phyloP scores from a whole-genome alignment of 2,329 filamentous ascomycete genomes.

The Hypoxylon sp. region DNA sequence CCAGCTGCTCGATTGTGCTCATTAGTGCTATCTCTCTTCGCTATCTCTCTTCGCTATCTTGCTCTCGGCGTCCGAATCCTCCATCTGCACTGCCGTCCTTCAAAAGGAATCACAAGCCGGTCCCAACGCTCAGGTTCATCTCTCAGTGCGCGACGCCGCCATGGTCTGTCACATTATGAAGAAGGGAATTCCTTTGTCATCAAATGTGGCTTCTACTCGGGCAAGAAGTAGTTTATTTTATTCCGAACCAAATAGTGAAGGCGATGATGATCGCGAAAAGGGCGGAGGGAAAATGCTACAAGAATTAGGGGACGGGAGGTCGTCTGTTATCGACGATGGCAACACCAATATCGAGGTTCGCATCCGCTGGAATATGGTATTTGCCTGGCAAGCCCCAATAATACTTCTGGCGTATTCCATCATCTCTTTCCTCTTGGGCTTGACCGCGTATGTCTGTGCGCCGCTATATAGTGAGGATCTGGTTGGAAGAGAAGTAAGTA shows the following conservation, averaged over 20 bases:
- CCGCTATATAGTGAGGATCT: constrained; percentile 46
- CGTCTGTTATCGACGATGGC: background rate
- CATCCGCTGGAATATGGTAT: constrained; percentile 53
- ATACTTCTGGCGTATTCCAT: constrained; percentile 52
- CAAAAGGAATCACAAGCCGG: background rate
- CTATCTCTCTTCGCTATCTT: constrained; percentile 50
- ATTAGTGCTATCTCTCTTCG: constrained; percentile 50
- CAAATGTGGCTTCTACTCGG: background rate
- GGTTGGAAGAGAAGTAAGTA: constrained; percentile 43
- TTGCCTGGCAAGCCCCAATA: constrained; percentile 53
- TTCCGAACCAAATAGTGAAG: background rate
- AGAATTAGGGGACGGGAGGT: background rate
- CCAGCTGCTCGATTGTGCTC: constrained; percentile 48
- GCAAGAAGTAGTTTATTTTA: background rate
- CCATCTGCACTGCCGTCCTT: constrained; percentile 46
- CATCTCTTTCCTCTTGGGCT: constrained; percentile 45
- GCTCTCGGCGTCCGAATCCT: constrained; percentile 50
- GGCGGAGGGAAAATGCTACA: background rate
- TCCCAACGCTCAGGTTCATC: background rate
- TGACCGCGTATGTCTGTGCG: constrained; percentile 48
- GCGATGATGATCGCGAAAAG: constrained; percentile 2
- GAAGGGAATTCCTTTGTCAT: constrained; percentile 28
- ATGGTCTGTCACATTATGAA: constrained; percentile 42
- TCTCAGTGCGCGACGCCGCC: constrained; percentile 26
- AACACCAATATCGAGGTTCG: constrained; percentile 17